phyloP scores from a whole-genome alignment of 164 flowering plant species.

The Dillenia turbinata region DNA sequence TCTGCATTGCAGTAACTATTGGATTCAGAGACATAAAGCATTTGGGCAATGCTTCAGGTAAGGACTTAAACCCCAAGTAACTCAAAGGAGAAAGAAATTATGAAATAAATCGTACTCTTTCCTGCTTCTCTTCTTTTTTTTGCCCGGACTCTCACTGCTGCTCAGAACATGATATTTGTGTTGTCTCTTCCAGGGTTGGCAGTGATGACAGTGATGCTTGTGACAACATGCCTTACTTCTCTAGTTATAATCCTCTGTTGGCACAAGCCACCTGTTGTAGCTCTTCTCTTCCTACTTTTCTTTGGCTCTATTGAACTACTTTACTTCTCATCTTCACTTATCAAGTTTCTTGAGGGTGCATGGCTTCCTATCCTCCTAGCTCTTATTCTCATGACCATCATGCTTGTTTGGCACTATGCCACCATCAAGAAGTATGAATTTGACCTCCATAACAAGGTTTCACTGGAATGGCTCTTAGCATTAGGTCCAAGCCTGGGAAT shows the following conservation, averaged over 20 bases:
- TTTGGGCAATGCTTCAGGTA: conserved; percentile 95
- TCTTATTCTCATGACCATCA: conserved; percentile 72
- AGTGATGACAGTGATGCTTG: conserved; percentile 92
- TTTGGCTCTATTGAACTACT: conserved; percentile 80
- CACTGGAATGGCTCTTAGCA: conserved; percentile 89
- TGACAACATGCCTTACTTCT: conserved; percentile 86
- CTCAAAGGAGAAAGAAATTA: neutral
- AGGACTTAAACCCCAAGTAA: neutral
- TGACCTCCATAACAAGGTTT: conserved; percentile 96
- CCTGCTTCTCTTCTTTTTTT: too few relatives aligned
- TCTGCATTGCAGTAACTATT: conserved; percentile 86
- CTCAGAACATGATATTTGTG: neutral
- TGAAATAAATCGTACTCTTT: neutral
- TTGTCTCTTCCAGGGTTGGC: conserved; percentile 65
- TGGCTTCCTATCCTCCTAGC: conserved; percentile 98
- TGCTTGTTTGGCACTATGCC: conserved; percentile 93
- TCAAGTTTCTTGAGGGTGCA: conserved; percentile 85
- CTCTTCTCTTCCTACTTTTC: conserved; percentile 71
- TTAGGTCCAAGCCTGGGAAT: conserved; percentile 86
- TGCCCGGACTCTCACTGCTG: neutral
- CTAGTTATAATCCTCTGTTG: conserved; percentile 82
- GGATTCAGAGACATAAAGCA: conserved; percentile 92
- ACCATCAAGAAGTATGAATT: conserved; percentile 86
- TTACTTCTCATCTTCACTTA: conserved; percentile 89
- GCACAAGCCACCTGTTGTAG: conserved; percentile 80